Evolutionary conservation across 2,329 filamentous ascomycete species (phyloP).

Genomic region (Paraphoma chrysanthemicola): DNA sequence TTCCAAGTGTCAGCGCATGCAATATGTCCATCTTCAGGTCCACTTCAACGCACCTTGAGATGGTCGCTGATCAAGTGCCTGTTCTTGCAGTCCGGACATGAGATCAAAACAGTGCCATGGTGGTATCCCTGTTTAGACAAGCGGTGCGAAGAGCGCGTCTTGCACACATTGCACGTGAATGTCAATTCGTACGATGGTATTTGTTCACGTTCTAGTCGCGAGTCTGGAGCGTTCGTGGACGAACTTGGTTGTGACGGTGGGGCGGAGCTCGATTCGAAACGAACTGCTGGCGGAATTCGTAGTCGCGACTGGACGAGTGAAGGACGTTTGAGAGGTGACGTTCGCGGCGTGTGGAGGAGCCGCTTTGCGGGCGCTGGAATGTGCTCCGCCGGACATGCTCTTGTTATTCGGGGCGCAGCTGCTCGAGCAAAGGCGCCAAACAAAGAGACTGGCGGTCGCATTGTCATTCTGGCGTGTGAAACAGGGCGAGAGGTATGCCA

Average conservation of each 20-base stretch:
- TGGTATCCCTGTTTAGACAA: slow-evolving; percentile 97
- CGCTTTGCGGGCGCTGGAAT: slow-evolving; percentile 35
- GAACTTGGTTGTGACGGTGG: slow-evolving; percentile 26
- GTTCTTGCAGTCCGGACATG: slow-evolving; percentile 84
- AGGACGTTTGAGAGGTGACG: slow-evolving; percentile 26
- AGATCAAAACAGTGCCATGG: slow-evolving; percentile 84
- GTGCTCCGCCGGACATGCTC: slow-evolving; percentile 20
- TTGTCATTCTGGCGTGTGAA: slow-evolving; percentile 7
- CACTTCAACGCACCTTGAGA: slow-evolving; percentile 61
- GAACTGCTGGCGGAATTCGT: slow-evolving; percentile 17
- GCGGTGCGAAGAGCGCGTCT: slow-evolving; percentile 78
- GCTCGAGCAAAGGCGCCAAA: slow-evolving; percentile 31
- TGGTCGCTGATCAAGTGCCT: slow-evolving; percentile 93
- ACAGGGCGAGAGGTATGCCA: neutral
- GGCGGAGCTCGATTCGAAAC: slow-evolving; percentile 36
- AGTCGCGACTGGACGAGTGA: slow-evolving; percentile 14
- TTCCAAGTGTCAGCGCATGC: slow-evolving; percentile 23
- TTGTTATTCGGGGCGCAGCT: slow-evolving; percentile 18
- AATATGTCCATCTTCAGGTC: neutral
- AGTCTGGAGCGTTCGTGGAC: slow-evolving; percentile 39
- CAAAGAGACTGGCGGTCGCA: slow-evolving; percentile 33
- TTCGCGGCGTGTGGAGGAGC: slow-evolving; percentile 38
- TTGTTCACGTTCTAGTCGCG: slow-evolving; percentile 47
- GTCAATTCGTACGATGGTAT: slow-evolving; percentile 81
- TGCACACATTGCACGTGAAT: slow-evolving; percentile 92